Evolutionary conservation across 495 filamentous ascomycete species (phyloP), one percentile per base, ranked within the genome.

Genomic region (Lepraria neglecta): DNA sequence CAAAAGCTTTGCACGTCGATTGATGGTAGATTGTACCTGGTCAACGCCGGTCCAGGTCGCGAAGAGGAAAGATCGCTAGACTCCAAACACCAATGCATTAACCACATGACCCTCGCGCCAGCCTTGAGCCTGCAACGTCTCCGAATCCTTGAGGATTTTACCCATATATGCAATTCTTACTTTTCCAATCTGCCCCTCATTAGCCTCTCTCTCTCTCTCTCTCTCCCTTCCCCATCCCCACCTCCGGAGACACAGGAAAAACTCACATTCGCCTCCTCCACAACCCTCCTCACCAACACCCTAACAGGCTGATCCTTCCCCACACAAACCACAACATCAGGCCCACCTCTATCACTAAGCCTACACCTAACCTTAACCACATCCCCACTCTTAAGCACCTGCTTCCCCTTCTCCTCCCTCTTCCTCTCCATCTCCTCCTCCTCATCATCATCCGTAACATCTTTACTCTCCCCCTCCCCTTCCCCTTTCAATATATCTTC

Each of bases 161-260:
- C 91, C 91, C 70, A 94, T 80, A 69, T 92, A 95, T 44, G 80
- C 87, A 31, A 95, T 80, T 44, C 80, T 82, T 27, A 95, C 74
- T 33, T 77, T 80, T 62, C 81, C 83, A 31, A 73, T 71, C 58
- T 43, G 47, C 3, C 5, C 12, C 15, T 50, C 73, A 38, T 38
- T 38, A 38, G 35, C 35, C 4, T 11, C 7, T 11, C 12, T 38
- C 70, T 15, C 60, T 76, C 52, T 69, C 71, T 51, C 42, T 0
- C 50, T 21, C 38, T 24, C 24, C 24, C 24, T 24, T 24, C 24
- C 24, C 24, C 24, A 24, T 24, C 24, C 2, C 24, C 24, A 24
- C 24, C 24, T 24, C 1, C 24, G 2, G 24, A 24, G 24, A 24
- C 24, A 24, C 24, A 24, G 31, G 31, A 62, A 15, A 35, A 53